phyloP scores from a whole-genome alignment of 139 green algal species.

The Desmodesmus armatus region DNA sequence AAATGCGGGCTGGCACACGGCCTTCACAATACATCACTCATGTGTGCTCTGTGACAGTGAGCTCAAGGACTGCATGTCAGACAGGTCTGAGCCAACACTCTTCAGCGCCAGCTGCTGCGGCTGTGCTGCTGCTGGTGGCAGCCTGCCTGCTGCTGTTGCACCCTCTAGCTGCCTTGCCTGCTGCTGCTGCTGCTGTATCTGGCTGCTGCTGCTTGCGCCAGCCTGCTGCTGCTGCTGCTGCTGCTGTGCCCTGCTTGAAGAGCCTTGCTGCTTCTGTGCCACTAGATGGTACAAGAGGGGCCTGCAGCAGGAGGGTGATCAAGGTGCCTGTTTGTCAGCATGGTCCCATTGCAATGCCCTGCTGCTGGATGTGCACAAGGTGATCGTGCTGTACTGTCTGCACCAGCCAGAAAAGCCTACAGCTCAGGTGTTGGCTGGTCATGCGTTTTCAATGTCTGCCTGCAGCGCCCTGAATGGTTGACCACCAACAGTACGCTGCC shows the following conservation, averaged over 20 bases:
- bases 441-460: too few relatives aligned
- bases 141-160: conserved; percentile 4
- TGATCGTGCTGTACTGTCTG: too few relatives aligned
- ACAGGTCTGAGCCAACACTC: too few relatives aligned
- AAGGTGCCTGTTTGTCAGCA: conserved; percentile 14
- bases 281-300: conserved; percentile 33
- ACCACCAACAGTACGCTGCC: too few relatives aligned
- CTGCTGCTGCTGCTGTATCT: neutral
- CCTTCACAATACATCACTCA: too few relatives aligned
- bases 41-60: too few relatives aligned
- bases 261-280: conserved; percentile 4
- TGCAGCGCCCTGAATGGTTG: too few relatives aligned
- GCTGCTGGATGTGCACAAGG: conserved; percentile 42
- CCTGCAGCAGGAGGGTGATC: neutral
- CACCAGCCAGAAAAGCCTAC: too few relatives aligned
- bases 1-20: too few relatives aligned
- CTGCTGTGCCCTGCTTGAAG: conserved; percentile 13
- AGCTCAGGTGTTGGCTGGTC: too few relatives aligned
- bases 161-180: neutral
- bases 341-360: conserved; percentile 47
- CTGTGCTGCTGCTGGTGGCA: neutral
- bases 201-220: neutral
- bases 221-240: neutral
- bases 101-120: too few relatives aligned
- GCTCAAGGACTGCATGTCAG: too few relatives aligned